These are phyloP conservation scores for Picocystis sp. DNA, from an alignment of 163 green algal species.

Conservation along the genomic window DNA sequence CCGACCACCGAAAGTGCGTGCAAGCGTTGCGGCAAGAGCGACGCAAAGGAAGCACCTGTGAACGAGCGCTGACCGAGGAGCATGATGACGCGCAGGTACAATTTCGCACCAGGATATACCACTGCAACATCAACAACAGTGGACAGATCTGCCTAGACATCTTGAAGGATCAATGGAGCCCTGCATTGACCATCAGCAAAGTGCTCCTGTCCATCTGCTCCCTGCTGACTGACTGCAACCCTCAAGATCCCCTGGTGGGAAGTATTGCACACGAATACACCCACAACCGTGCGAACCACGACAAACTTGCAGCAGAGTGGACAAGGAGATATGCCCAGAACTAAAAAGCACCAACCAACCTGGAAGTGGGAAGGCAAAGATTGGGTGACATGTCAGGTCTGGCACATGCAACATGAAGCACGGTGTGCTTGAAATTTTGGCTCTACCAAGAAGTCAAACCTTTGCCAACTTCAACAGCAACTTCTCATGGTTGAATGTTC, in stretches of 20 bases:
- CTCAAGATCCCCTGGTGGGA: conserved; percentile 69
- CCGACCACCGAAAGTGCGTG: conserved; percentile 80
- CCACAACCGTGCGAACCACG: conserved; percentile 62
- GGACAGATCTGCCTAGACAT: conserved; percentile 91
- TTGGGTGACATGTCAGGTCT: too few species aligned
- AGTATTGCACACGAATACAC: conserved; percentile 78
- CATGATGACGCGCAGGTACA: conserved; percentile 40
- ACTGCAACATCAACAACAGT: conserved; percentile 93
- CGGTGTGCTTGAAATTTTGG: too few species aligned
- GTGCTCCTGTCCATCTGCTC: conserved; percentile 88
- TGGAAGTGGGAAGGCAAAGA: too few species aligned
- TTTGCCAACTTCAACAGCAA: too few species aligned
- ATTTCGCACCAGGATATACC: conserved; percentile 93
- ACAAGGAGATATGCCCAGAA: conserved; percentile 64
- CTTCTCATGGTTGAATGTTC: too few species aligned
- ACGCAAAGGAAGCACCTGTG: too few species aligned
- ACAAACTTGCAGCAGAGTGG: conserved; percentile 78
- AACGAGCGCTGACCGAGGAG: not conserved
- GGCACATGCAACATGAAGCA: too few species aligned
- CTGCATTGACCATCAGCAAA: conserved; percentile 86
- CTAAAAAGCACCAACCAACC: conserved; percentile 15
- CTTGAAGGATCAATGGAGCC: conserved; percentile 90
- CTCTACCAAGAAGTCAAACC: too few species aligned
- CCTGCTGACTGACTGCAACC: conserved; percentile 82
- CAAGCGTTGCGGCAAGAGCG: too few species aligned